Evolutionary conservation across 2,329 filamentous ascomycete genomes (phyloP), one percentile per base, ranked within the genome.

Genomic region (Pseudofabraea citricarpa): DNA sequence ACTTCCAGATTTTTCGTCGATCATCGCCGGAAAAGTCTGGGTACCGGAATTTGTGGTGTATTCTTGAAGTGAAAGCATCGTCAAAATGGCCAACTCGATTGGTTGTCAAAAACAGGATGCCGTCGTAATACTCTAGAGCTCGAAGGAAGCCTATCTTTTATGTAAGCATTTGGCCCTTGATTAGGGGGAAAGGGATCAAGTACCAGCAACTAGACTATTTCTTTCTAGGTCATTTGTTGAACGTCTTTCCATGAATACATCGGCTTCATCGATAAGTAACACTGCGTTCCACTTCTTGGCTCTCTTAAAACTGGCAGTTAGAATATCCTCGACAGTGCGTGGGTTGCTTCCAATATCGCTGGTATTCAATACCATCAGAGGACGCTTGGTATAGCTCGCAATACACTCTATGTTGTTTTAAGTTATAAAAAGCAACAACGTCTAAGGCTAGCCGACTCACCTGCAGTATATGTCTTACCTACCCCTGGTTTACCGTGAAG

Each of bases 61-160:
- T 58, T 9, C 61, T 53, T 12, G 53, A 57, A 10, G 54, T 54
- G 44, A 67, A 59, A 0, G 62, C 63, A 24, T 60, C 56, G 35
- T 67, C 64, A 33, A 67, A 59, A n/a, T 44, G 44, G 4, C 56
- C 40, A 36, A 66, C 62, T 2, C 65, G 59, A 16, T 66, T 63
- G 15, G 61, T 61, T 7, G 67, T 68, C 1, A 68, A 56, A 48
- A 68, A 62, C 6, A 64, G 56, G 37, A 69, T 63, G 40, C 67
- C 67, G 22, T 58, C 50, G 40, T 66, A 68, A 44, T 66, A 67
- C 22, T 65, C 60, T n/a, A 69, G 50, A 16, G 57, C 55, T 15
- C 64, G 58, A 23, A 69, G 57, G 36, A 63, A 57, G 26, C 59
- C 60, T 52, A 10, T 18, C 13, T 27, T 27, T 7, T 27, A 7